A percentile compares a stretch with the other conserved stretches of the same genome.
Conservation (phyloP, 202 grass and related monocot genomes). For the Brachypodium distachyon region DNA sequence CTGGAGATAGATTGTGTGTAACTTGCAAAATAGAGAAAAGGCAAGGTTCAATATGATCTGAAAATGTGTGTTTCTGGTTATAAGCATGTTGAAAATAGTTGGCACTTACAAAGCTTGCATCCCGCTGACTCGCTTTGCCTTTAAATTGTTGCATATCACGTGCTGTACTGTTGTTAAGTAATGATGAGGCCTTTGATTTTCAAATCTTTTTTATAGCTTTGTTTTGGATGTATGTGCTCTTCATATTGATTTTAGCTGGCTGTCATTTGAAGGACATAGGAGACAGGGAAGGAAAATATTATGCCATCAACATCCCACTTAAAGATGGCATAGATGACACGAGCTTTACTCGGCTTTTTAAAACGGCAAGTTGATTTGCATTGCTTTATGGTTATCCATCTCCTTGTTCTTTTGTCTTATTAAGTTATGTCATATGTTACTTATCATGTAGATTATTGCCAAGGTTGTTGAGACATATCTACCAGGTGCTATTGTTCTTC, state of each 20-base stretch:
- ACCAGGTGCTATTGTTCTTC: constrained; percentile 95
- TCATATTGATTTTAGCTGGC: constrained; percentile 7
- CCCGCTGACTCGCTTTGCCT: neutral
- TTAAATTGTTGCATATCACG: neutral
- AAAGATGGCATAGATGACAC: constrained; percentile 98
- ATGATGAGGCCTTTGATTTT: neutral
- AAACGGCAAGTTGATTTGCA: constrained; percentile 35
- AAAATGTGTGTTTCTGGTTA: neutral
- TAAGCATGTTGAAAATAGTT: neutral
- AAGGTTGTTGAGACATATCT: constrained; percentile 94
- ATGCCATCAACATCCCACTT: constrained; percentile 95
- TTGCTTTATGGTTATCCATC: neutral
- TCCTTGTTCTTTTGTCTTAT: neutral
- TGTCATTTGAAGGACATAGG: constrained; percentile 74
- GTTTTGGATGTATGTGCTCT: constrained; percentile 7
- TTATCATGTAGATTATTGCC: constrained; percentile 73
- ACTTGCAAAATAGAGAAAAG: neutral
- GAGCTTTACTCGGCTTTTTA: constrained; percentile 93
- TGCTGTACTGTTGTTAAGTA: constrained; percentile 2
- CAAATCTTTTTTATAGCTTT: neutral
- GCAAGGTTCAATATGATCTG: neutral
- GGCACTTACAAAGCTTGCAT: neutral
- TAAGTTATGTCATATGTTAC: neutral
- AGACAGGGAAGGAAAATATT: constrained; percentile 98
- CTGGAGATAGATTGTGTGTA: neutral